These are phyloP conservation scores for Leptographium lundbergii DNA, from an alignment of 2,329 filamentous ascomycete genomes.

Conservation along the genomic window DNA sequence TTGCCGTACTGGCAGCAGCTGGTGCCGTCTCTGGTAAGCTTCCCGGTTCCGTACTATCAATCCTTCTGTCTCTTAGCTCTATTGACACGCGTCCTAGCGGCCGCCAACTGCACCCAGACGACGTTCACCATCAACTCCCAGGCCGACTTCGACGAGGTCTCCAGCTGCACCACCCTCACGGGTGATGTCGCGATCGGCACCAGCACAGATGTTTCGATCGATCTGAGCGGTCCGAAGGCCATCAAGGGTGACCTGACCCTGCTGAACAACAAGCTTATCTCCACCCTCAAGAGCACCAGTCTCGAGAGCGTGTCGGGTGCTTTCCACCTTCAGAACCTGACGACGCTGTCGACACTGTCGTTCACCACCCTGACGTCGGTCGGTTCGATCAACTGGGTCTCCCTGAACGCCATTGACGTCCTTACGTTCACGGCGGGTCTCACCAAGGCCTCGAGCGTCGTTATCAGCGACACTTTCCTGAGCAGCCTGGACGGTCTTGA, in stretches of 20 bases:
- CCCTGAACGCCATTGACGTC: conserved; percentile 48
- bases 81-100: conserved; percentile 12
- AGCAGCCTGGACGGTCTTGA: conserved; percentile 69
- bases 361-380: conserved; percentile 55
- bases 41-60: not conserved
- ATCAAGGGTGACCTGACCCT: conserved; percentile 46
- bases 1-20: conserved; percentile 27
- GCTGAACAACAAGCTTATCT: conserved; percentile 48
- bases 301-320: conserved; percentile 53
- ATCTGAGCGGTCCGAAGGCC: conserved; percentile 45
- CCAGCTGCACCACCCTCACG: conserved; percentile 53
- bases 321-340: conserved; percentile 60
- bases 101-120: conserved; percentile 16
- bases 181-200: conserved; percentile 56
- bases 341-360: conserved; percentile 52
- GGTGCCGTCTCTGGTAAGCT: conserved; percentile 26
- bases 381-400: conserved; percentile 55
- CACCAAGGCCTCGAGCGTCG: conserved; percentile 52
- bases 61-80: not conserved
- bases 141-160: conserved; percentile 46
- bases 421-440: conserved; percentile 40
- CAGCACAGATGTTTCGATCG: conserved; percentile 41
- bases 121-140: conserved; percentile 48
- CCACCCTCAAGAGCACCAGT: conserved; percentile 45
- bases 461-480: conserved; percentile 79